Percentiles rank a stretch among this genome's conserved stretches.
phyloP scores from a whole-genome alignment of 306 rosid genomes.

The Datisca glomerata region DNA sequence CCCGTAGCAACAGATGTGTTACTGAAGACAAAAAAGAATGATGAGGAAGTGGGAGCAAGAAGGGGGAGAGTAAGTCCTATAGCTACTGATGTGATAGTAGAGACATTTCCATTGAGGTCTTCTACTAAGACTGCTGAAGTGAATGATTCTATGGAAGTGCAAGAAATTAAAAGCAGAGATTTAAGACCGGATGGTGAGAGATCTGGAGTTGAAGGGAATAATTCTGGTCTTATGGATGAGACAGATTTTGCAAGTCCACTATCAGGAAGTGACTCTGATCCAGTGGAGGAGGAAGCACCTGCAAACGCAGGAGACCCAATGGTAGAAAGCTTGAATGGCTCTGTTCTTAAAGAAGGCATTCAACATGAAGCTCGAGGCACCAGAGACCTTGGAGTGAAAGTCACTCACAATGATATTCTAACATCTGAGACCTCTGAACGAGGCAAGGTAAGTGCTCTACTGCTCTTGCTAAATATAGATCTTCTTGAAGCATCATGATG shows the following conservation, averaged over 20 bases:
- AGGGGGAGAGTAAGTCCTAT: slow-evolving; percentile 20
- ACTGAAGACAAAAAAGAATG: slow-evolving; percentile 51
- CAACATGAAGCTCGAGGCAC: slow-evolving; percentile 15
- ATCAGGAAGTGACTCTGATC: slow-evolving; percentile 13
- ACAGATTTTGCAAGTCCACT: slow-evolving; percentile 17
- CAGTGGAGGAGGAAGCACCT: slow-evolving; percentile 22
- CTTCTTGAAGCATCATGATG: background rate
- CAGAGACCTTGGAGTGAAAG: slow-evolving; percentile 19
- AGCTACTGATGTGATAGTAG: slow-evolving; percentile 39
- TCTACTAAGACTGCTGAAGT: slow-evolving; percentile 14
- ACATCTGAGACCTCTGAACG: slow-evolving; percentile 26
- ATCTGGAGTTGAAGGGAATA: slow-evolving; percentile 16
- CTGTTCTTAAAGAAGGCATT: slow-evolving; percentile 12
- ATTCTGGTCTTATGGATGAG: slow-evolving; percentile 15
- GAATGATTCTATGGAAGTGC: slow-evolving; percentile 15
- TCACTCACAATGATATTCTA: slow-evolving; percentile 17
- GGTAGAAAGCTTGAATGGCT: slow-evolving; percentile 23
- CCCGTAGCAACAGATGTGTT: slow-evolving; percentile 8
- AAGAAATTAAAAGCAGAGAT: slow-evolving; percentile 15
- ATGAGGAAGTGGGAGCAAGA: slow-evolving; percentile 20
- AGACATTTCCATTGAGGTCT: slow-evolving; percentile 63
- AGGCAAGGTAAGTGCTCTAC: slow-evolving; percentile 33
- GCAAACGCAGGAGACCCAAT: slow-evolving; percentile 15
- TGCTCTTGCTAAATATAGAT: background rate
- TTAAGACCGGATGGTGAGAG: slow-evolving; percentile 11